Evolutionary conservation across 768 basidiomycete genomes (phyloP), one percentile per base, ranked within the genome.

Genomic region (Lentinula detonsa): DNA sequence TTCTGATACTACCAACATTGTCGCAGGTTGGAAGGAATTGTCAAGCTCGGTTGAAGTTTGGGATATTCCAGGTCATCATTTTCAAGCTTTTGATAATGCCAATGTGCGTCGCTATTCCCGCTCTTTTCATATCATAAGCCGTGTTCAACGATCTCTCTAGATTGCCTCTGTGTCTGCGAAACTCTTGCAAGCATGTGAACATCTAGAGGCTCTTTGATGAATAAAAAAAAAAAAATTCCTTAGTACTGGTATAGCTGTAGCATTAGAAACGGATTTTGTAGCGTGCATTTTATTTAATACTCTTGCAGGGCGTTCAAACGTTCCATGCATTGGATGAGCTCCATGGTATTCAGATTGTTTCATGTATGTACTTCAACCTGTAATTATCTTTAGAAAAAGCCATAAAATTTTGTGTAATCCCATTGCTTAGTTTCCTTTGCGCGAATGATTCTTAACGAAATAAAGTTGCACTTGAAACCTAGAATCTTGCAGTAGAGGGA

Each of bases 91-190:
- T 28, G 48, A 50, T 23, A 42, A 46, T 52, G 62, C 64, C 8
- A 79, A 85, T 66, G 88, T 89, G 61, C 65, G 82, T 69, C 21
- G 15, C 35, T 43, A 28, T 28, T 28, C 13, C 35, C 31, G 57
- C 46, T 8, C 7, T 39, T 39, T 13, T 39, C 6, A 8, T 23
- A 6, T 8, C 28, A 21, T 5, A 21, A 8, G 3, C 54, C n/a
- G 15, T 21, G n/a, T 35, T 5, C 7, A 33, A 28, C 60, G 65
- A 21, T 66, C 55, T 60, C 15, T 18, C 8, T 42, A 77, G 76
- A 67, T 76, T 45, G 61, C 56, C 7, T 66, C 67, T 34, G 68
- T 76, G n/a, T 72, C 72, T 10, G 53, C 62, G 35, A 67, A 70
- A 34, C 73, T 77, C 9, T 65, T 65, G 2, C 71, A 75, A 33